phyloP scores from a whole-genome alignment of 345 rosid species.

The Carallia brachiata region DNA sequence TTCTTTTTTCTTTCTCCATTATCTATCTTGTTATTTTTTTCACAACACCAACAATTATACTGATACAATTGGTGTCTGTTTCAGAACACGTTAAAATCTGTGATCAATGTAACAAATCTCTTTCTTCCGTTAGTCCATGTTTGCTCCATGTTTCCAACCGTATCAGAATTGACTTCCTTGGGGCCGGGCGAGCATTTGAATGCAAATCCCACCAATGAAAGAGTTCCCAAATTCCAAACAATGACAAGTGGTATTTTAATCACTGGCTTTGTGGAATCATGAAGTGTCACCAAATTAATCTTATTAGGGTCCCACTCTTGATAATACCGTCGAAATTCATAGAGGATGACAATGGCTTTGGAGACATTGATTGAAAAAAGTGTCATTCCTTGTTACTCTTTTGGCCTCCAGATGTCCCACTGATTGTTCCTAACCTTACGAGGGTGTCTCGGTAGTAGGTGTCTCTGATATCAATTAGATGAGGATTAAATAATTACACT shows the following conservation, averaged over 20 bases:
- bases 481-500: too few relatives aligned
- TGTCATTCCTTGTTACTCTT: constrained; percentile 14
- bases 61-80: too few relatives aligned
- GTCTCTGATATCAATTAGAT: too few relatives aligned
- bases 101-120: too few relatives aligned
- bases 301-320: constrained; percentile 18
- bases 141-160: constrained; percentile 4
- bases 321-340: too few relatives aligned
- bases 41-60: too few relatives aligned
- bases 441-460: too few relatives aligned
- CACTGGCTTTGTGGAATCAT: constrained; percentile 19
- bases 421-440: not conserved
- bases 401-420: not conserved
- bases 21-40: too few relatives aligned
- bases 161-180: constrained; percentile 32
- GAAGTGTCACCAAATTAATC: constrained; percentile 23
- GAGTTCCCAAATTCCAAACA: constrained; percentile 21
- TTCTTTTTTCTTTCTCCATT: too few relatives aligned
- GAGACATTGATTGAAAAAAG: constrained; percentile 14
- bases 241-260: constrained; percentile 19
- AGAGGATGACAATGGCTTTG: not conserved
- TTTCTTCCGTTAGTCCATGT: not conserved
- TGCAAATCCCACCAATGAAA: constrained; percentile 9
- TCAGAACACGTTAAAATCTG: too few relatives aligned
- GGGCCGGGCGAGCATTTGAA: not conserved